Percentiles rank a stretch among this genome's conserved stretches.
Evolutionary conservation across 352 stramenopile genomes (phyloP).

Genomic region (Saprolegnia parasitica): DNA sequence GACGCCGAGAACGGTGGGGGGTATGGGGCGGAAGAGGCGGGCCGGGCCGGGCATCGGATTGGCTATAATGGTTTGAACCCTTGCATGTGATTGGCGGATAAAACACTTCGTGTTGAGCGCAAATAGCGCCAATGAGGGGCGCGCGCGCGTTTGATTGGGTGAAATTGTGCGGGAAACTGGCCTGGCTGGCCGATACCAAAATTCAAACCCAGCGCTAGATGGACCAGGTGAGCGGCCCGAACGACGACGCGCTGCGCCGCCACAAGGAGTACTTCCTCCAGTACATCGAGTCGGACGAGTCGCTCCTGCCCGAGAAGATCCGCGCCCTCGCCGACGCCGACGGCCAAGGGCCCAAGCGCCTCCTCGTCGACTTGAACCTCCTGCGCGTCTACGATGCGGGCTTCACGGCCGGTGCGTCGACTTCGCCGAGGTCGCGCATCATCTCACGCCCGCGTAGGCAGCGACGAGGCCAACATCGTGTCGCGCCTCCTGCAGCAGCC

Average conservation of each 20-base stretch:
- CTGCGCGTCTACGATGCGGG: slow-evolving; percentile 85
- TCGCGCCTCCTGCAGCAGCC: slow-evolving; percentile 56
- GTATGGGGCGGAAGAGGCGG: too few relatives aligned
- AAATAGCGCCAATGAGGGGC: background rate
- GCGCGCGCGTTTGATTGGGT: slow-evolving; percentile 20
- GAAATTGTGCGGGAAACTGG: slow-evolving; percentile 21
- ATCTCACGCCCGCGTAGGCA: slow-evolving; percentile 5
- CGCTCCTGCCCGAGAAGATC: slow-evolving; percentile 52
- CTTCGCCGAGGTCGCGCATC: background rate
- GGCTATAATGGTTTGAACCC: background rate
- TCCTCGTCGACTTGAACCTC: slow-evolving; percentile 88
- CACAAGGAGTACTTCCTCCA: slow-evolving; percentile 86
- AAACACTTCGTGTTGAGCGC: background rate
- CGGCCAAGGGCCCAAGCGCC: slow-evolving; percentile 35
- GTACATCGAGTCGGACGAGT: slow-evolving; percentile 74
- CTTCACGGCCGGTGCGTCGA: slow-evolving; percentile 41
- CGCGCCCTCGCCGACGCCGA: slow-evolving; percentile 79
- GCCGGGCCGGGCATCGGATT: background rate
- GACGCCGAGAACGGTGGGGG: too few relatives aligned
- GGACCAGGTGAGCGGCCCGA: slow-evolving; percentile 22
- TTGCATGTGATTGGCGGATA: background rate
- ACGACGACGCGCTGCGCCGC: slow-evolving; percentile 76
- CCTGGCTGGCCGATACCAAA: slow-evolving; percentile 21
- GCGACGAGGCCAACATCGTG: slow-evolving; percentile 26
- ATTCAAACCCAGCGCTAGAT: slow-evolving; percentile 24